phyloP scores from a whole-genome alignment of 371 early-diverging fungal species.

The Mortierella polycephala region DNA sequence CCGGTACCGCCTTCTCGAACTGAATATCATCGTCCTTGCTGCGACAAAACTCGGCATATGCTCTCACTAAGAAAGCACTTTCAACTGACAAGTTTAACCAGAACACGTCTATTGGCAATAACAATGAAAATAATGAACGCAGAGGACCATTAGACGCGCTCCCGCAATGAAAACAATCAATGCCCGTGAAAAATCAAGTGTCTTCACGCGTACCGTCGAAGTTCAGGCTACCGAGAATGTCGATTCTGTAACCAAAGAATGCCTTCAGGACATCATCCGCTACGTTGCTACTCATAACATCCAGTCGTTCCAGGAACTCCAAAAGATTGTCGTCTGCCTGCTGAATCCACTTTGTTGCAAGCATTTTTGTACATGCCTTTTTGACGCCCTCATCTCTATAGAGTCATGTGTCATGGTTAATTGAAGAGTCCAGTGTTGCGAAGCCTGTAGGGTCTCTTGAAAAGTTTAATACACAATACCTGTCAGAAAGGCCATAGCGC shows the following conservation, averaged over 20 bases:
- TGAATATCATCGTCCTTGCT: slow-evolving; percentile 60
- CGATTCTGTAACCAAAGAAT: slow-evolving; percentile 72
- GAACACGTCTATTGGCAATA: slow-evolving; percentile 62
- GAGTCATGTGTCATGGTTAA: background rate
- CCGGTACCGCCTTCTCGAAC: slow-evolving; percentile 79
- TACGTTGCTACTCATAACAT: slow-evolving; percentile 77
- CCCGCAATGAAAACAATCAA: background rate
- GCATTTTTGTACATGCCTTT: slow-evolving; percentile 78
- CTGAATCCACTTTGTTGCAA: slow-evolving; percentile 81
- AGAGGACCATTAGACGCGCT: background rate
- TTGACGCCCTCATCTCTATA: slow-evolving; percentile 76
- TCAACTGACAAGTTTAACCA: slow-evolving; percentile 85
- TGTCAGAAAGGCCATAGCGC: slow-evolving; percentile 79
- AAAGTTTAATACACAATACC: slow-evolving; percentile 50
- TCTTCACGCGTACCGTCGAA: slow-evolving; percentile 60
- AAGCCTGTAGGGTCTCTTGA: background rate
- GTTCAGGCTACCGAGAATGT: slow-evolving; percentile 68
- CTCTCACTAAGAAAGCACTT: slow-evolving; percentile 79
- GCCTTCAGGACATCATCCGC: slow-evolving; percentile 76
- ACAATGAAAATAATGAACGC: background rate
- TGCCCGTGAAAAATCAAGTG: background rate
- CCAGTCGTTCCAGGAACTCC: slow-evolving; percentile 85
- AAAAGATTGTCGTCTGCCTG: slow-evolving; percentile 80
- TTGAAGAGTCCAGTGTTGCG: background rate
- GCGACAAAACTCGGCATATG: slow-evolving; percentile 63